Evolutionary conservation across 352 stramenopile genomes (phyloP), one percentile per base, ranked within the genome.

Genomic region (Phytophthora rubi): DNA sequence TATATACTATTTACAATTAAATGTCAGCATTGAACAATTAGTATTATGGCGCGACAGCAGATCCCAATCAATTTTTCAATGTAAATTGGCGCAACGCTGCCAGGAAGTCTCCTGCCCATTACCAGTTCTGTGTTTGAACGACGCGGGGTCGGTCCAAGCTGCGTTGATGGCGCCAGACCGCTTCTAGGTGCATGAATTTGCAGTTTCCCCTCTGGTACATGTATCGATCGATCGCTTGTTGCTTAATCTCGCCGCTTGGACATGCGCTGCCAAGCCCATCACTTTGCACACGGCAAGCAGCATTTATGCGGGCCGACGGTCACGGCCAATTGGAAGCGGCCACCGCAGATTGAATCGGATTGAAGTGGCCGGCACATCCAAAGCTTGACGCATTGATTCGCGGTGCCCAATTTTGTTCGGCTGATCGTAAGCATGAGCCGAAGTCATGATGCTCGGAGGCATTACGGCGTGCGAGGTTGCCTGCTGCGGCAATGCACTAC

Each of bases 261-360:
- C 26, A 53, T 53, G 55, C 55, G 55, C 55, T 52, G 18, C 15
- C 15, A 45, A 13, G 37, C 37, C 37, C 37, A 15, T 45, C 37
- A 45, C 37, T 45, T 45, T 45, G 37, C 13, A 16, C 37, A 45
- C 37, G 5, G 37, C 33, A 37, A 57, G 26, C 26, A 21, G 23
- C n/a, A 26, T 65, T 49, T 64, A 49, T 49, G 49, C 32, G 32
- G 44, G n/a, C 10, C 39, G 23, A 33, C 30, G n/a, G 55, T 26
- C 23, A 26, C 15, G 32, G 42, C 62, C 62, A 69, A 69, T 69
- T 68, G 53, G 30, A 69, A 45, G 53, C 18, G 10, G 62, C 53
- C 62, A 63, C 53, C 62, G 53, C 62, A 44, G 51, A 61, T 39
- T 28, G 21, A 52, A 37, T 21, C 39, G 37, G 23, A 62, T 55